phyloP scores from a whole-genome alignment of 345 rosid genomes.

The Streptanthus diversifolius region DNA sequence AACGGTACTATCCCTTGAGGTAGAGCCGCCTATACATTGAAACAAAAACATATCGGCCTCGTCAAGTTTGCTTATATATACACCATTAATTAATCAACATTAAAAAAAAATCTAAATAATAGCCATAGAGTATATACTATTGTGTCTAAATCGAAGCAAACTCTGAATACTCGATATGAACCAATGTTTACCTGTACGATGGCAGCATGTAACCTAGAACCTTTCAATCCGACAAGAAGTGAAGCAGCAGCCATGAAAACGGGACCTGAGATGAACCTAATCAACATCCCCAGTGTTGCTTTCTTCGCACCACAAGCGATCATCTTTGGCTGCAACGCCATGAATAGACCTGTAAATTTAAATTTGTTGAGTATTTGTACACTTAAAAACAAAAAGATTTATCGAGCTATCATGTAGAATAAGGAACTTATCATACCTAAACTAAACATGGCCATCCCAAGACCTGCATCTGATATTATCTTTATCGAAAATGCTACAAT shows the following conservation, averaged over 20 bases:
- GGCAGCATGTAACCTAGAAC: constrained; percentile 58
- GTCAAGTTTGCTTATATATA: neutral
- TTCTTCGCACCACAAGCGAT: constrained; percentile 61
- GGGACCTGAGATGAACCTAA: constrained; percentile 64
- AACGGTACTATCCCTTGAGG: constrained; percentile 83
- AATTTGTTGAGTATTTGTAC: neutral
- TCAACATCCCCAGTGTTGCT: constrained; percentile 59
- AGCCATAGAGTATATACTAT: neutral
- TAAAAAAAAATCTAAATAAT: neutral
- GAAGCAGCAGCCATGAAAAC: constrained; percentile 54
- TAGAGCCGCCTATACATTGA: constrained; percentile 58
- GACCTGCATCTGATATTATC: constrained; percentile 76
- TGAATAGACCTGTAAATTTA: constrained; percentile 53
- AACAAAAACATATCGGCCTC: neutral
- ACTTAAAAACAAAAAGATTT: neutral
- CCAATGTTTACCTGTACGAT: constrained; percentile 56
- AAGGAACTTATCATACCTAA: constrained; percentile 43
- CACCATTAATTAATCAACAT: neutral
- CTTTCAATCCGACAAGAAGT: constrained; percentile 46
- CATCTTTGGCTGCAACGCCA: constrained; percentile 75
- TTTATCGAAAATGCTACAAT: constrained; percentile 59
- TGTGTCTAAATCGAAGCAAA: neutral
- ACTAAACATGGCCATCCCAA: constrained; percentile 88
- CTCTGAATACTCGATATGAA: neutral
- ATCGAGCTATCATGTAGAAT: neutral